Base-by-base conservation (phyloP, 495 filamentous ascomycete species). In the Xylaria acuta region DNA sequence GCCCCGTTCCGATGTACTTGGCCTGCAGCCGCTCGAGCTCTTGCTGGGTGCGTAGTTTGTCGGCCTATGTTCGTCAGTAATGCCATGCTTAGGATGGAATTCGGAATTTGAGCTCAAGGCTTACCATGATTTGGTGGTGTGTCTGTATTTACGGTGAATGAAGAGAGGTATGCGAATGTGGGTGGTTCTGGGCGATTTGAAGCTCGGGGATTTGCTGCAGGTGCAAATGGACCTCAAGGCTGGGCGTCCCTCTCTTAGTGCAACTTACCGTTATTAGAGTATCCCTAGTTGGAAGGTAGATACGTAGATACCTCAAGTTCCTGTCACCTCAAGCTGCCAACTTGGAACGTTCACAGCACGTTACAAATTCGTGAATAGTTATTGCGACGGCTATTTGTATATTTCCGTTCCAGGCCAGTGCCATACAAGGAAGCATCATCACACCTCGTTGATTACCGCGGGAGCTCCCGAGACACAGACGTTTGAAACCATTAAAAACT, bases 11-110 rank as follows among this genome's bases (percentile, higher is more conserved):
- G 77, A 99, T 85, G 85, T 96, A 97, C 63, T 94, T 94, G 75
- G 94, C 89, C 83, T 99, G 96, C 14, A 98, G 92, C 72, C 92
- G 89, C 83, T 98, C 97, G 76, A 99, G 95, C 78, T 98, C 96
- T 82, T 98, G 97, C 70, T 95, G 92, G 18, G 94, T 94, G 80
- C 97, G 94, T 72, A 98, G 92, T 85, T 99, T 99, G 88, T 99
- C 96, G 76, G 96, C 96, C 96, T 88, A 43, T 65, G 36, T 41
- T 36, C 56, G 30, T 73, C 59, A 74, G 58, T 58, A 27, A 56
- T 32, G 62, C 5, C 49, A 25, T 30, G 18, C 6, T 18, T 40
- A 49, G 41, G 30, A 67, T 25, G 7, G 36, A 22, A 41, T 2
- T 36, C 45, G 20, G 49, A 34, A 63, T 58, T 22, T 18, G 43